Evolutionary conservation across 2,329 filamentous ascomycete species (phyloP).

Genomic region (Phialophora macrospora): DNA sequence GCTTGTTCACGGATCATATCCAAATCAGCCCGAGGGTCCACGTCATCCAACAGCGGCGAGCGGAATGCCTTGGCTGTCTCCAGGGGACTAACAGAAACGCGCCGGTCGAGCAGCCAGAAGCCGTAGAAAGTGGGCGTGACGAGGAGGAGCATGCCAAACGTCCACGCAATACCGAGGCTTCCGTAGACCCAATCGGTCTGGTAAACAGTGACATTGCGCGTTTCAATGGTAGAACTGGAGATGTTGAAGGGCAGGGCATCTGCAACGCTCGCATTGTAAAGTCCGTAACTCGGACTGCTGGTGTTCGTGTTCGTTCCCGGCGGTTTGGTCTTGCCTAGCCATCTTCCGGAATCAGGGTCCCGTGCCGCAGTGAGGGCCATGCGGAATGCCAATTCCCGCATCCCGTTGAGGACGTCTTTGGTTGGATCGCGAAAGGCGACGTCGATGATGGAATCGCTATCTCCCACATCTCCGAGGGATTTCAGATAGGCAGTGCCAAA

Average conservation of each 20-base stretch:
- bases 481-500: constrained; percentile 7
- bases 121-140: constrained; percentile 28
- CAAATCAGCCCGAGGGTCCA: neutral
- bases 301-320: neutral
- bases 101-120: constrained; percentile 30
- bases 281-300: neutral
- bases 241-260: neutral
- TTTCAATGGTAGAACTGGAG: neutral
- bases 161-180: constrained; percentile 5
- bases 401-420: constrained; percentile 3
- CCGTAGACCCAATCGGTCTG: constrained; percentile 2
- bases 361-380: constrained; percentile 2
- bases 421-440: constrained; percentile 4
- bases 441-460: neutral
- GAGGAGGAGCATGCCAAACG: constrained; percentile 3
- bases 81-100: constrained; percentile 27
- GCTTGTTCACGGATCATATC: neutral
- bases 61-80: constrained; percentile 34
- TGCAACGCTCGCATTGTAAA: neutral
- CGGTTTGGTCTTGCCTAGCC: neutral
- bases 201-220: constrained; percentile 6
- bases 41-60: constrained; percentile 24
- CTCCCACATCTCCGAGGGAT: neutral
- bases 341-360: neutral
- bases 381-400: constrained; percentile 6